phyloP scores from a whole-genome alignment of 257 asterid genomes.

The Jaltomata sinuosa region DNA sequence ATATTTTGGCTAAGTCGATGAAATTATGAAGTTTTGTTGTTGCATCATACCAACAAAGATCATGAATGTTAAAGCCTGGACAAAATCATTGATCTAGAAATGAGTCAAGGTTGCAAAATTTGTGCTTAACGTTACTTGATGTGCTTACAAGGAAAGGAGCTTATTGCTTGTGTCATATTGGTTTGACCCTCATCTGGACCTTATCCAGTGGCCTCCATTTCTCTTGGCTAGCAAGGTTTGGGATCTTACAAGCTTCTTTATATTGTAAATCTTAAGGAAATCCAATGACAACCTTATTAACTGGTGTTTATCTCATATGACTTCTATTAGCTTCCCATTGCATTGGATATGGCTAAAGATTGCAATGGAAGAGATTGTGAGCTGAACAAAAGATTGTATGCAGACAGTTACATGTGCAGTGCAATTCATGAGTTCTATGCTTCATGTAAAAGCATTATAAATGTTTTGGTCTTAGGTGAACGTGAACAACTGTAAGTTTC shows the following conservation, averaged over 20 bases:
- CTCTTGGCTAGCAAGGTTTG: constrained; percentile 90
- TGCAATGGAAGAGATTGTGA: constrained; percentile 76
- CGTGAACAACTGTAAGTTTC: constrained; percentile 67
- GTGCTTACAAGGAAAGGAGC: constrained; percentile 21
- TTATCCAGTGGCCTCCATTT: constrained; percentile 98
- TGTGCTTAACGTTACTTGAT: too few species aligned
- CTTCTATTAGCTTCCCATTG: constrained; percentile 75
- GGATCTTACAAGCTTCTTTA: constrained; percentile 7
- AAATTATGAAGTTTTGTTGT: too few species aligned
- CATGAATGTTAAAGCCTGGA: too few species aligned
- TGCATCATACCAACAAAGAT: too few species aligned
- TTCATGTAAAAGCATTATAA: constrained; percentile 70
- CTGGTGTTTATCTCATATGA: not conserved
- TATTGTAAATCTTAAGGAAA: not conserved
- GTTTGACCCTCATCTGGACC: constrained; percentile 83
- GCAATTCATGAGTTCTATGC: constrained; percentile 93
- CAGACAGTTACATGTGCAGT: constrained; percentile 66
- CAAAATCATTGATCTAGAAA: too few species aligned
- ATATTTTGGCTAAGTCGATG: too few species aligned
- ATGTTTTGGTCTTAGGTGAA: constrained; percentile 64
- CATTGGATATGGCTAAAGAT: too few species aligned
- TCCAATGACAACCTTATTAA: not conserved
- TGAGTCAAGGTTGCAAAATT: too few species aligned
- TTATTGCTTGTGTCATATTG: constrained; percentile 89
- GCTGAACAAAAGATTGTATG: constrained; percentile 68